Evolutionary conservation across 805 yeast genomes (phyloP).

Genomic region (Tetrapisispora taiwanensis): DNA sequence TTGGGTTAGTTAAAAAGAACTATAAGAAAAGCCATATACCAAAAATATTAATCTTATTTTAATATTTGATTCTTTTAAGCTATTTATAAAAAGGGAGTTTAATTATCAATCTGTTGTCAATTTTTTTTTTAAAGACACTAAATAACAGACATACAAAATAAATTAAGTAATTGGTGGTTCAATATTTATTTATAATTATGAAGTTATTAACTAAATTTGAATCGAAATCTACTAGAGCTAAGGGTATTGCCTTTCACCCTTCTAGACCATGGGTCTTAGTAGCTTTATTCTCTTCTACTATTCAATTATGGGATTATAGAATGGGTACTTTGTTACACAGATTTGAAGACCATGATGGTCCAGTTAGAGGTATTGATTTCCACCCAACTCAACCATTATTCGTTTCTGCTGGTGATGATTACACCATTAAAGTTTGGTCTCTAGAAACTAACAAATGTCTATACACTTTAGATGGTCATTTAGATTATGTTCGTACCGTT

Average conservation of each 20-base stretch:
- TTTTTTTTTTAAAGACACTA: too few species aligned
- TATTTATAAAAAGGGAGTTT: too few species aligned
- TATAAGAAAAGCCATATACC: too few species aligned
- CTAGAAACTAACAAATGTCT: slow-evolving; percentile 81
- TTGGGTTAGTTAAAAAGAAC: too few species aligned
- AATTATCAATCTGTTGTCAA: too few species aligned
- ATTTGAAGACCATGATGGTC: slow-evolving; percentile 97
- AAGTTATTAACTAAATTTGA: slow-evolving; percentile 87
- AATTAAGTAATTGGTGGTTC: neutral
- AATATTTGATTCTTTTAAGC: too few species aligned
- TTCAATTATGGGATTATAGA: slow-evolving; percentile 97
- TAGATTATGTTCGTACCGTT: slow-evolving; percentile 91
- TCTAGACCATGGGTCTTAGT: slow-evolving; percentile 89
- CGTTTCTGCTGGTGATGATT: slow-evolving; percentile 96
- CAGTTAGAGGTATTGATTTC: slow-evolving; percentile 89
- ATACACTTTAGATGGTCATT: slow-evolving; percentile 85
- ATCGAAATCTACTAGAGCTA: slow-evolving; percentile 94
- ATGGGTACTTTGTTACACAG: slow-evolving; percentile 97
- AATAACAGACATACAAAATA: too few species aligned
- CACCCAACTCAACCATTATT: slow-evolving; percentile 97
- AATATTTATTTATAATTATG: slow-evolving; percentile 37
- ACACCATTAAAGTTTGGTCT: slow-evolving; percentile 93
- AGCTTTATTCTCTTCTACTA: slow-evolving; percentile 93
- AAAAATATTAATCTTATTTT: too few species aligned
- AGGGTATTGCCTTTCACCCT: slow-evolving; percentile 96